These are phyloP conservation scores for Lachancea waltii DNA, from an alignment of 805 yeast genomes.

Conservation along the genomic window DNA sequence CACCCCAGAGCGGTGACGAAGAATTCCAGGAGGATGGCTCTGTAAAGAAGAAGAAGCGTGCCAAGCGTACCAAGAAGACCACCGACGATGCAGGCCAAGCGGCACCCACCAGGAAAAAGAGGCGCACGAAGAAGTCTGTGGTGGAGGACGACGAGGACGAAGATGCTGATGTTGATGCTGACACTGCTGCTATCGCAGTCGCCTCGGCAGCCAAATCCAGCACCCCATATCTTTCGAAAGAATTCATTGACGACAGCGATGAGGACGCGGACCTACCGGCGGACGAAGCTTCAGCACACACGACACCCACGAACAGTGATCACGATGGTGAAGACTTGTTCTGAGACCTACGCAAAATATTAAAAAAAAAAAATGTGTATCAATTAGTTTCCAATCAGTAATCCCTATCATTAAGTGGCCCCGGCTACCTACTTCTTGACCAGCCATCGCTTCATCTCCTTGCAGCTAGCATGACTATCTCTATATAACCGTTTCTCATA, in stretches of 20 bases:
- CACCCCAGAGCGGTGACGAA: conserved; percentile 31
- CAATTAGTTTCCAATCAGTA: no score
- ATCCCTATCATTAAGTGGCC: no score
- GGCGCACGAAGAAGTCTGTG: conserved; percentile 35
- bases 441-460: conserved; percentile 40
- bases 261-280: conserved; percentile 28
- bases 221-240: conserved; percentile 31
- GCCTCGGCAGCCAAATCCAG: conserved; percentile 15
- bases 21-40: conserved; percentile 31
- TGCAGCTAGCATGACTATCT: conserved; percentile 44
- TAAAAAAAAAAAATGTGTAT: no score
- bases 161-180: conserved; percentile 18
- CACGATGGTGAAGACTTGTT: conserved; percentile 18
- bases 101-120: conserved; percentile 33
- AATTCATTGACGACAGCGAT: conserved; percentile 40
- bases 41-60: conserved; percentile 27
- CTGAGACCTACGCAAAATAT: neutral
- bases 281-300: conserved; percentile 21
- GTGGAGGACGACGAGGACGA: conserved; percentile 40
- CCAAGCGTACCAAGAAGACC: conserved; percentile 18
- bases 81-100: conserved; percentile 18
- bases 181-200: no score
- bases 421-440: conserved; percentile 12
- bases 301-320: conserved; percentile 14
- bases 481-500: conserved; percentile 60